Conservation (phyloP, 768 basidiomycete species). For the Melanogaster broomeanus region DNA sequence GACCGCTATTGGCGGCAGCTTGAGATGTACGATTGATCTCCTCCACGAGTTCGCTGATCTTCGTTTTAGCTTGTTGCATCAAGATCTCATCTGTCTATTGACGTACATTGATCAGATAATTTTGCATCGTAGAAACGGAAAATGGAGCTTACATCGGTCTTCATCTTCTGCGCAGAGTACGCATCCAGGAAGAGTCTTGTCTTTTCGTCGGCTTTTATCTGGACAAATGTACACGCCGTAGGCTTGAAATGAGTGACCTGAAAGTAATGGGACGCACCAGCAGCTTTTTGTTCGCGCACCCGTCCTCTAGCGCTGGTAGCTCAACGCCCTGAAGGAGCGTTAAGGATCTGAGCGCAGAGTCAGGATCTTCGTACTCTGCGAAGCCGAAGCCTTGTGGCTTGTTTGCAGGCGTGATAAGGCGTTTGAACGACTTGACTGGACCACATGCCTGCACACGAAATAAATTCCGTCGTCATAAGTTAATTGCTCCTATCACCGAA, state of each 20-base stretch:
- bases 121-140: background rate
- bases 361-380: constrained; percentile 93
- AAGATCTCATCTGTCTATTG: constrained; percentile 70
- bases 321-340: constrained; percentile 62
- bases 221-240: constrained; percentile 35
- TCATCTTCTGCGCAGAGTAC: constrained; percentile 76
- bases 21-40: constrained; percentile 75
- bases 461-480: background rate
- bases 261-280: constrained; percentile 54
- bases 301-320: constrained; percentile 61
- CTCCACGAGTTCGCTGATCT: constrained; percentile 62
- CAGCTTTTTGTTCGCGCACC: constrained; percentile 62
- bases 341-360: constrained; percentile 81
- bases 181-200: constrained; percentile 86
- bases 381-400: constrained; percentile 98
- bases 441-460: constrained; percentile 74
- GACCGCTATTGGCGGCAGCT: constrained; percentile 73
- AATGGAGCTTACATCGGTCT: constrained; percentile 66
- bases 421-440: constrained; percentile 85
- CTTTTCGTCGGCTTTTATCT: constrained; percentile 98
- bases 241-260: constrained; percentile 29
- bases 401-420: constrained; percentile 88
- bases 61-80: constrained; percentile 60
- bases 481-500: background rate
- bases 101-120: background rate